Conservation (phyloP, 2,329 filamentous ascomycete genomes). For the Fusarium sp. region DNA sequence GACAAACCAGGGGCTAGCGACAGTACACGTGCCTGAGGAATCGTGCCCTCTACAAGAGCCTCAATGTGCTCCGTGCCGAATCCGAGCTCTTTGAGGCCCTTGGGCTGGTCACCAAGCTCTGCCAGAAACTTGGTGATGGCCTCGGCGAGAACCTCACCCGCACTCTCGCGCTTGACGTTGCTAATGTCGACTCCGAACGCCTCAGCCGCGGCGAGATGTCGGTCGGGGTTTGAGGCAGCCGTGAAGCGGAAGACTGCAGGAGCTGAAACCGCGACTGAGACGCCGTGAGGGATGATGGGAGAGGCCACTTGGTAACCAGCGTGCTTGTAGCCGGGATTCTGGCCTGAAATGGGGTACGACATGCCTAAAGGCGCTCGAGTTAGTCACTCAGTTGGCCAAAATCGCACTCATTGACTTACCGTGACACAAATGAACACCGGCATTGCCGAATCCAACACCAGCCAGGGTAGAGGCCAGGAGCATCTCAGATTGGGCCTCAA, state of each 20-base stretch:
- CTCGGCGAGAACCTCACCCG: slow-evolving; percentile 89
- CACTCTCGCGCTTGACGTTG: slow-evolving; percentile 89
- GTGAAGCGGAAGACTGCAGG: slow-evolving; percentile 97
- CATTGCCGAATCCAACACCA: slow-evolving; percentile 97
- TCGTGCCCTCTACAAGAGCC: slow-evolving; percentile 90
- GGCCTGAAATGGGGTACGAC: slow-evolving; percentile 97
- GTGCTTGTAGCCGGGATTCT: slow-evolving; percentile 92
- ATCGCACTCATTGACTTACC: slow-evolving; percentile 58
- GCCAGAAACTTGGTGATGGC: slow-evolving; percentile 86
- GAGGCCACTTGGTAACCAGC: slow-evolving; percentile 83
- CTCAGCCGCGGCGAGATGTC: slow-evolving; percentile 91
- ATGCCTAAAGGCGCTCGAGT: slow-evolving; percentile 71
- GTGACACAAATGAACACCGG: slow-evolving; percentile 87
- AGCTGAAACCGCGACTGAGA: slow-evolving; percentile 93
- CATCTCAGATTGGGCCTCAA: slow-evolving; percentile 96
- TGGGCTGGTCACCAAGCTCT: slow-evolving; percentile 90
- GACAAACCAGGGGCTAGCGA: slow-evolving; percentile 90
- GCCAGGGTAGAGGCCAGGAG: slow-evolving; percentile 93
- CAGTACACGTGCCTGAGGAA: slow-evolving; percentile 91
- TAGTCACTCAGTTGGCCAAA: slow-evolving; percentile 15
- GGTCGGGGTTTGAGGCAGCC: slow-evolving; percentile 89
- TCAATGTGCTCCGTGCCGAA: slow-evolving; percentile 85
- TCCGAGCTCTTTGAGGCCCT: slow-evolving; percentile 86
- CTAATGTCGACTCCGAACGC: slow-evolving; percentile 91
- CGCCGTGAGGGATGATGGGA: slow-evolving; percentile 94